Base-by-base conservation (phyloP, 257 asterid genomes). In the Leptodermis oblonga region DNA sequence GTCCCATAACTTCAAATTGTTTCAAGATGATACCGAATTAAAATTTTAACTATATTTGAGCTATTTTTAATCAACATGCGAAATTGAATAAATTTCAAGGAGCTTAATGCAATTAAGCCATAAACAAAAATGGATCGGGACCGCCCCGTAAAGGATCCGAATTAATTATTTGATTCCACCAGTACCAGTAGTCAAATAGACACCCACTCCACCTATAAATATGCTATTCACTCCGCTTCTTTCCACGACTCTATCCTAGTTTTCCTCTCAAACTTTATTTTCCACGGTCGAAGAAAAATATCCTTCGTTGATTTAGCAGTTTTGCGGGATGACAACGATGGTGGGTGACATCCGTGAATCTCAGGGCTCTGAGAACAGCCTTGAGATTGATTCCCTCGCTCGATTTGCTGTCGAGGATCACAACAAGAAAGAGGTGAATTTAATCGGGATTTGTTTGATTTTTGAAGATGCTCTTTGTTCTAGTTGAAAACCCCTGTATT, bases 331-430 rank as follows among this genome's bases (percentile, higher is more conserved):
- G 92, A 85, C 92, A 5, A 66, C 75, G n/a, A n/a, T n/a, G 1
- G 4, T 68, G 0, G 97, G 97, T 46, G 77, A 74, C 31, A 71
- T 86, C 74, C 76, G 85, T 41, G 79, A 83, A 49, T 61, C 62
- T 26, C 71, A 74, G 63, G 96, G 93, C 72, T 83, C 88, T 20
- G 71, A 86, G 70, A 92, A 92, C 86, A 85, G 87, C 85, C 81
- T 87, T 46, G 92, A 88, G 49, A 58, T 86, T 73, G 80, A 90
- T 2, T 74, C 75, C 53, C 96, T 90, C 30, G 98, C 97, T 70
- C 88, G 89, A 64, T 90, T 92, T 48, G 96, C 97, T 60, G 79
- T 92, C 31, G 88, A 85, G 26, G 86, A 89, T 4, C 86, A 92
- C 85, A 86, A 90, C 72, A 75, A 66, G 64, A 89, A 89, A 73